Conservation (phyloP, 2,329 filamentous ascomycete genomes). For the Colletotrichum truncatum region DNA sequence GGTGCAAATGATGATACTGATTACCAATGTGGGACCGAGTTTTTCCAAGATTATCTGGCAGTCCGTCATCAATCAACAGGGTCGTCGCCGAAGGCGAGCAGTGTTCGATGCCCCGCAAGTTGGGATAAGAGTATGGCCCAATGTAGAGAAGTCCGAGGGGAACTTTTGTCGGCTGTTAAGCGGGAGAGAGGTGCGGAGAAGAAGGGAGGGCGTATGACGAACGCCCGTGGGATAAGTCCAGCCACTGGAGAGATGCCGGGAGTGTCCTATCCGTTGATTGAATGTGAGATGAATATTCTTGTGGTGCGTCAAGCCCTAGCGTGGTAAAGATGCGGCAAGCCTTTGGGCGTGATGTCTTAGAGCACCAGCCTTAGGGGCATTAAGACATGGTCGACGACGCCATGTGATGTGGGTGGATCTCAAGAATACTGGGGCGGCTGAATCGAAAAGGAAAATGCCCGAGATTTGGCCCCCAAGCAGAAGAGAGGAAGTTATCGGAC, state of each 20-base stretch:
- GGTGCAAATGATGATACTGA: background rate
- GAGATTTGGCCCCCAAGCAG: background rate
- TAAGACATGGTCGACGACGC: slow-evolving; percentile 14
- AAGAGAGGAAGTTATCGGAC: background rate
- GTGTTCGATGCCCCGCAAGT: background rate
- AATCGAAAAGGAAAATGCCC: background rate
- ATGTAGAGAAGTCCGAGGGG: no score
- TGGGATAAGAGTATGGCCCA: background rate
- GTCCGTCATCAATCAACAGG: background rate
- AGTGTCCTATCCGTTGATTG: slow-evolving; percentile 7
- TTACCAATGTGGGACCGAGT: background rate
- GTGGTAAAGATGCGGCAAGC: slow-evolving; percentile 22
- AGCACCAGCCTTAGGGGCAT: slow-evolving; percentile 16
- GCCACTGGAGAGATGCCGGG: slow-evolving; percentile 2
- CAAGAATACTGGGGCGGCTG: background rate
- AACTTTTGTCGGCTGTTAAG: slow-evolving; percentile 21
- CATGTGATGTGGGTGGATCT: slow-evolving; percentile 16
- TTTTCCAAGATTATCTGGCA: background rate
- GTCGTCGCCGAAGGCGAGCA: background rate
- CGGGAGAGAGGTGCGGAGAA: slow-evolving; percentile 1
- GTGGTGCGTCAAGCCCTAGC: background rate
- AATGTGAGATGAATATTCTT: background rate
- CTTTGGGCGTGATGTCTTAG: slow-evolving; percentile 11
- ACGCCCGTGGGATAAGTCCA: background rate
- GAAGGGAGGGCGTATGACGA: background rate